These are phyloP conservation scores for Solanum hybrid DNA, from an alignment of 305 asterid species.

Conservation along the genomic window DNA sequence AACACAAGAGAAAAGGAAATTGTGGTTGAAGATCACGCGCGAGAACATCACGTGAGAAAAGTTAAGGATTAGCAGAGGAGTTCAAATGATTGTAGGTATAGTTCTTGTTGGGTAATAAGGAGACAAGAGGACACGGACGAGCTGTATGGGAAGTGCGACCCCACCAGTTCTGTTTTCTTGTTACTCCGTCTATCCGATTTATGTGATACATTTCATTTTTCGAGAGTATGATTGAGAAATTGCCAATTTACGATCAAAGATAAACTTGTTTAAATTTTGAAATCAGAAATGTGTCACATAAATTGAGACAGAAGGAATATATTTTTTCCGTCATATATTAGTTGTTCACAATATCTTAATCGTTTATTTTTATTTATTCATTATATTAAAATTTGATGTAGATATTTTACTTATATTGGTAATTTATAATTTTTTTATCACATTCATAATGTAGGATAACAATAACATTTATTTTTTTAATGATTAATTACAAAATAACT, in stretches of 20 bases:
- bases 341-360: no score
- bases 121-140: conserved; percentile 53
- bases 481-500: no score
- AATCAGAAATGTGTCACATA: no score
- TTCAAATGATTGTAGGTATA: conserved; percentile 63
- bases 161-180: neutral
- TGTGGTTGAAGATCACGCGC: neutral
- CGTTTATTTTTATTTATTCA: no score
- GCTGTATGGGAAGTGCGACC: conserved; percentile 16
- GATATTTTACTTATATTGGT: no score
- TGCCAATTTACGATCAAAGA: no score
- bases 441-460: neutral
- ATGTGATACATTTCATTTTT: rapidly evolving
- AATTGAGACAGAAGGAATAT: rapidly evolving
- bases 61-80: conserved; percentile 3
- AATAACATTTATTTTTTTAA: no score
- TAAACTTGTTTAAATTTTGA: rapidly evolving
- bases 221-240: rapidly evolving
- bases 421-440: neutral
- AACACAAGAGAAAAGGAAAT: neutral
- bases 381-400: no score
- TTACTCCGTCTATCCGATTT: no score
- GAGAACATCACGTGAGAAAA: neutral
- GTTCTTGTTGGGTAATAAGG: conserved; percentile 26
- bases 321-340: neutral